A percentile compares a stretch with the other conserved stretches of the same genome.
Evolutionary conservation across 1,284 basidiomycete genomes (phyloP).

Genomic region (Jaminaea rosea): DNA sequence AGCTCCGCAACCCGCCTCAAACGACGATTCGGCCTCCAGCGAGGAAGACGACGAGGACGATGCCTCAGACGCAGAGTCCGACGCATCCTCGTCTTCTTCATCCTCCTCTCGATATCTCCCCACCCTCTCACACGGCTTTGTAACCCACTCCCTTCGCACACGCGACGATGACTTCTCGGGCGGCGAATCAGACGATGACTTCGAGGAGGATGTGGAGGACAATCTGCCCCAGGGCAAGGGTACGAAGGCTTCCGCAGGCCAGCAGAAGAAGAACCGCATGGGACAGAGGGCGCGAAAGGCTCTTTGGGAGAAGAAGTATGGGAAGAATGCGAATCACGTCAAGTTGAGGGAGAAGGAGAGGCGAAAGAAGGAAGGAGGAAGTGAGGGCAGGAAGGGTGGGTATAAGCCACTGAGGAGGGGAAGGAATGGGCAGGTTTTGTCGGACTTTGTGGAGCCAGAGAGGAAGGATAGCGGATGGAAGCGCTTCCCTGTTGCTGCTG

Average conservation of each 20-base stretch:
- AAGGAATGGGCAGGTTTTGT: conserved; percentile 8
- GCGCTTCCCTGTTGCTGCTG: not conserved
- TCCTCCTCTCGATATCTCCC: conserved; percentile 72
- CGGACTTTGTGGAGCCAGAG: conserved; percentile 15
- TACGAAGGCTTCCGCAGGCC: conserved; percentile 12
- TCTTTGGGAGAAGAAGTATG: conserved; percentile 96
- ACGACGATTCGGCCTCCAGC: not conserved
- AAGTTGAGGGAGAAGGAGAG: conserved; percentile 22
- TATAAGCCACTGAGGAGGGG: conserved; percentile 1
- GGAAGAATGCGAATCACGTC: conserved; percentile 79
- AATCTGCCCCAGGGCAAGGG: too few species aligned
- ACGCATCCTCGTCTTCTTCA: not conserved
- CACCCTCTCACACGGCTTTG: conserved; percentile 72
- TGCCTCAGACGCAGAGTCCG: not conserved
- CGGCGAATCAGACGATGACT: conserved; percentile 67
- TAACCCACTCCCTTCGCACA: conserved; percentile 52
- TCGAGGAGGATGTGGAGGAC: conserved; percentile 49
- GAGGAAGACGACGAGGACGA: not conserved
- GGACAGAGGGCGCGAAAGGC: conserved; percentile 83
- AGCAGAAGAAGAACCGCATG: conserved; percentile 64
- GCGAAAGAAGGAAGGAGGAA: conserved; percentile 3
- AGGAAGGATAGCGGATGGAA: conserved; percentile 14
- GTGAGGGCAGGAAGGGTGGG: not conserved
- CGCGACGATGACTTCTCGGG: conserved; percentile 36
- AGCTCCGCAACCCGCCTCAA: not conserved